A percentile compares a stretch with the other conserved stretches of the same genome.
phyloP scores from a whole-genome alignment of 2,329 filamentous ascomycete genomes.

The Scedosporium aurantiacum region DNA sequence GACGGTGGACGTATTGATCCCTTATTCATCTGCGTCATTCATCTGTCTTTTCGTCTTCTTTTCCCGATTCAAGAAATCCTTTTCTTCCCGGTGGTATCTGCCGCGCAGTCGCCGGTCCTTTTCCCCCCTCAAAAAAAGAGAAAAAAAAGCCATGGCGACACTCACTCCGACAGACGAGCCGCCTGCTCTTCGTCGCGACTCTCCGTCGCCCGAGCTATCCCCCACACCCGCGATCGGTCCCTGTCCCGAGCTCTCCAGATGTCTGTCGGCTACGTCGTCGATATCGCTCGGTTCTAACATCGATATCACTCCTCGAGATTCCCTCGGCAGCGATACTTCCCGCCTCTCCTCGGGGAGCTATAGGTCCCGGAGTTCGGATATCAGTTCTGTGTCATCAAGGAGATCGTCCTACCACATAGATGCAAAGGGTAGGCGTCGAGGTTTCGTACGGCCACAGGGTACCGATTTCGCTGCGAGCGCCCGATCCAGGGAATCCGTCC shows the following conservation, averaged over 20 bases:
- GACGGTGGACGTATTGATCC: too few species aligned
- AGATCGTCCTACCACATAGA: slow-evolving; percentile 17
- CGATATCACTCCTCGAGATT: slow-evolving; percentile 37
- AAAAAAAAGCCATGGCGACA: slow-evolving; percentile 22
- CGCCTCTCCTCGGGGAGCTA: slow-evolving; percentile 55
- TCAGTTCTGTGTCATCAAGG: slow-evolving; percentile 19
- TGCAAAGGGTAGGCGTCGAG: slow-evolving; percentile 47
- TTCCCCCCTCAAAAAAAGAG: too few species aligned
- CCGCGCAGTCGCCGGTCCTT: too few species aligned
- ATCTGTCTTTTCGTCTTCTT: too few species aligned
- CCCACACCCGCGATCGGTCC: slow-evolving; percentile 53
- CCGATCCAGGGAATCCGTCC: slow-evolving; percentile 81
- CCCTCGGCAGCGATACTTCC: slow-evolving; percentile 46
- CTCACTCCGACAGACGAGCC: slow-evolving; percentile 8
- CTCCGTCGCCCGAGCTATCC: slow-evolving; percentile 53
- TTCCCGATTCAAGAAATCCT: background rate
- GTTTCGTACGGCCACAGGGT: slow-evolving; percentile 78
- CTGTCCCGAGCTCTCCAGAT: slow-evolving; percentile 48
- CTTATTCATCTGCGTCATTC: too few species aligned
- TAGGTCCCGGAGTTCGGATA: slow-evolving; percentile 32
- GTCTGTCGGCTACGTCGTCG: slow-evolving; percentile 51
- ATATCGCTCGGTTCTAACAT: slow-evolving; percentile 45
- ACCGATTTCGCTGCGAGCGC: slow-evolving; percentile 88
- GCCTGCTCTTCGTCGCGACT: slow-evolving; percentile 37
- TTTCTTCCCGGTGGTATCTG: background rate